Percentiles rank a stretch among this genome's conserved stretches.
phyloP scores from a whole-genome alignment of 331 rosid species.

The Erythrophleum ivorense region DNA sequence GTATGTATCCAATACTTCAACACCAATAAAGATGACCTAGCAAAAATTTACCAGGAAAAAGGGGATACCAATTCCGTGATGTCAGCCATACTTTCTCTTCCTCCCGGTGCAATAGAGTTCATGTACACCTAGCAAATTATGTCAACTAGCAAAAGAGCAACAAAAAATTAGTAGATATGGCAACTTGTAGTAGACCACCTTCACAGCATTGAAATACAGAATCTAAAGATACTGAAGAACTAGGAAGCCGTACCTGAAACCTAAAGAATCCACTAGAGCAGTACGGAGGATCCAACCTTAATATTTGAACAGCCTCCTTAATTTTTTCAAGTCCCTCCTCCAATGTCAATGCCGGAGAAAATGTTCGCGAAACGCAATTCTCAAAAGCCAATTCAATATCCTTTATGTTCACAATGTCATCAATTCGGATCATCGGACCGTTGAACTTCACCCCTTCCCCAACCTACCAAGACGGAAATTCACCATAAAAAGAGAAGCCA shows the following conservation, averaged over 20 bases:
- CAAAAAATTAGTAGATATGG: conserved; percentile 31
- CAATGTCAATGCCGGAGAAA: conserved; percentile 80
- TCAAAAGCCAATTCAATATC: conserved; percentile 62
- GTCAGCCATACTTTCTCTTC: conserved; percentile 54
- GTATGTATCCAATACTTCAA: not conserved
- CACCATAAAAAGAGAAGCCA: not conserved
- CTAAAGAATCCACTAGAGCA: conserved; percentile 66
- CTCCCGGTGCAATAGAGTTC: conserved; percentile 52
- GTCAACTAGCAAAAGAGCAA: conserved; percentile 35
- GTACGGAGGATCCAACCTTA: conserved; percentile 63
- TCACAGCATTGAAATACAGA: not conserved
- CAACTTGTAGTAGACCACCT: not conserved
- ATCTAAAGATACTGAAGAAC: not conserved
- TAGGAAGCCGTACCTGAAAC: conserved; percentile 63
- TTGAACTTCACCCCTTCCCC: conserved; percentile 46
- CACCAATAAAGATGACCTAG: not conserved
- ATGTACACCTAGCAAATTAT: conserved; percentile 67
- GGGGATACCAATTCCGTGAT: conserved; percentile 81
- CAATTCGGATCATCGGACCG: conserved; percentile 39
- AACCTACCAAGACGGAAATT: conserved; percentile 1
- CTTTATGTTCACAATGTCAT: conserved; percentile 31
- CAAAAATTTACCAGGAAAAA: conserved; percentile 60
- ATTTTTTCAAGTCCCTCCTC: conserved; percentile 71
- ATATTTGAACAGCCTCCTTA: conserved; percentile 60
- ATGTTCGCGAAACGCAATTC: conserved; percentile 63